These are phyloP conservation scores for Euphorbia tirucalli DNA, from an alignment of 345 rosid species.

Conservation along the genomic window DNA sequence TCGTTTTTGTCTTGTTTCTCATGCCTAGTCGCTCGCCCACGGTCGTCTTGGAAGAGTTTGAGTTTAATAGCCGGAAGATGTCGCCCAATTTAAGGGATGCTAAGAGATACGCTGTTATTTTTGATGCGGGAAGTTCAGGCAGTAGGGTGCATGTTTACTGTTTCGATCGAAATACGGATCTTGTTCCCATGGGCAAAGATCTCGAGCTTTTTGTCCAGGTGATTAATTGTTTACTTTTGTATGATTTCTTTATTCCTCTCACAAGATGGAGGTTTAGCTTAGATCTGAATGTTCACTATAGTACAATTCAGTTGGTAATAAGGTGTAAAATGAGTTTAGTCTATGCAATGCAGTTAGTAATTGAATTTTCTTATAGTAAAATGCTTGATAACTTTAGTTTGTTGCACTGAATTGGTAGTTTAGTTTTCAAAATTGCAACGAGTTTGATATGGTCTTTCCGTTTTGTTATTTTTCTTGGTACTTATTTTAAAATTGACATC, in stretches of 20 bases:
- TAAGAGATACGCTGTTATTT: constrained; percentile 69
- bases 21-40: constrained; percentile 55
- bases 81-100: constrained; percentile 37
- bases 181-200: constrained; percentile 75
- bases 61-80: constrained; percentile 43
- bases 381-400: neutral
- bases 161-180: constrained; percentile 87
- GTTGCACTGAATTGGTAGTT: neutral
- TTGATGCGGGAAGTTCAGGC: constrained; percentile 96
- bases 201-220: constrained; percentile 88
- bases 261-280: neutral
- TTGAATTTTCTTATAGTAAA: neutral
- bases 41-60: constrained; percentile 40
- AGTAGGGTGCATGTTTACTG: constrained; percentile 95
- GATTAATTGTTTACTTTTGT: neutral
- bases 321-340: neutral
- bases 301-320: neutral
- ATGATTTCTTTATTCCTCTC: neutral
- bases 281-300: neutral
- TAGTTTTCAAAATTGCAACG: neutral
- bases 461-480: neutral
- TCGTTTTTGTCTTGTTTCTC: constrained; percentile 54
- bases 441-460: neutral
- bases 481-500: constrained; percentile 15
- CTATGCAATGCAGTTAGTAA: neutral